Percentiles rank a stretch among this genome's conserved stretches.
phyloP scores from a whole-genome alignment of 2,329 filamentous ascomycete species.

The Bipolaris cookei region DNA sequence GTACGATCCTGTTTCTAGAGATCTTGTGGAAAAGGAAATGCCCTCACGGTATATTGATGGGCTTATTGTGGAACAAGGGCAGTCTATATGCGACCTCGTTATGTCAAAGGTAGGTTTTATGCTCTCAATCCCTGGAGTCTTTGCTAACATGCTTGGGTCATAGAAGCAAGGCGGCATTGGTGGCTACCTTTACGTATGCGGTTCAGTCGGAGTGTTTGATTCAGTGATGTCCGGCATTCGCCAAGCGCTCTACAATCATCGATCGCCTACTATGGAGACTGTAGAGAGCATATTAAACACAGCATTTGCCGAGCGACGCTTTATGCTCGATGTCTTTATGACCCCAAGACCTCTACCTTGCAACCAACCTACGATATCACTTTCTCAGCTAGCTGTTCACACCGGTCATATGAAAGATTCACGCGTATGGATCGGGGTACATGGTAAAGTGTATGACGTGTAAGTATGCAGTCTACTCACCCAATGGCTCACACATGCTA shows the following conservation, averaged over 20 bases:
- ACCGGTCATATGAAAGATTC: slow-evolving; percentile 43
- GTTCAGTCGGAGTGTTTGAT: slow-evolving; percentile 59
- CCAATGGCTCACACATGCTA: slow-evolving; percentile 2
- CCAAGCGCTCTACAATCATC: slow-evolving; percentile 57
- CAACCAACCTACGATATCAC: slow-evolving; percentile 32
- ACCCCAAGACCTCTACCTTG: slow-evolving; percentile 34
- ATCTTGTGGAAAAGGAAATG: slow-evolving; percentile 59
- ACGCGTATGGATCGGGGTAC: slow-evolving; percentile 80
- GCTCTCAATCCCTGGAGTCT: neutral
- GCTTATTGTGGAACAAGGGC: slow-evolving; percentile 60
- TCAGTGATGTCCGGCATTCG: slow-evolving; percentile 63
- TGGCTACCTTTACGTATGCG: slow-evolving; percentile 57
- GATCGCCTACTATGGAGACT: slow-evolving; percentile 32
- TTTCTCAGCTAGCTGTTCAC: slow-evolving; percentile 31
- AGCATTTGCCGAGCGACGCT: slow-evolving; percentile 33
- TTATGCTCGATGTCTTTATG: slow-evolving; percentile 39
- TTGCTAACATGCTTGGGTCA: neutral
- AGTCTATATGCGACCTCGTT: slow-evolving; percentile 60
- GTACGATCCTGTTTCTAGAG: slow-evolving; percentile 51
- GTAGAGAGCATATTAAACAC: slow-evolving; percentile 31
- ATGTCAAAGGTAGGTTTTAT: slow-evolving; percentile 56
- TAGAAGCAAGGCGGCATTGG: slow-evolving; percentile 24
- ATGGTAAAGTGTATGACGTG: slow-evolving; percentile 87
- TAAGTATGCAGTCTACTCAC: slow-evolving; percentile 7
- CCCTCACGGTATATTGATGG: slow-evolving; percentile 61